phyloP scores from a whole-genome alignment of 805 yeast genomes.

The Pichia manshurica region DNA sequence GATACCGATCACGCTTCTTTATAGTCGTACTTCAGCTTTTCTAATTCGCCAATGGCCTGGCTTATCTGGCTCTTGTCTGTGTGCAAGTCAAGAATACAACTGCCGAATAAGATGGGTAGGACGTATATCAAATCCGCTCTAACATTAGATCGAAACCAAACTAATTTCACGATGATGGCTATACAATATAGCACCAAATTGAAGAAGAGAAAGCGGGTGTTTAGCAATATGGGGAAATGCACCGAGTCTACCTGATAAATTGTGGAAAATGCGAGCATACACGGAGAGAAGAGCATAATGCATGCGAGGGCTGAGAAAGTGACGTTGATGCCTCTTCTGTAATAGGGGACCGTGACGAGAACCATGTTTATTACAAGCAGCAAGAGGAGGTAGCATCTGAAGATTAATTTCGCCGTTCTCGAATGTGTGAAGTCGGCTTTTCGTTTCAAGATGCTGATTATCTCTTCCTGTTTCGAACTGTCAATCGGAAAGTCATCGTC shows the following conservation, averaged over 20 bases:
- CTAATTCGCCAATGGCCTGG: conserved; percentile 19
- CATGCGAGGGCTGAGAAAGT: conserved; percentile 24
- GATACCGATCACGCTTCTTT: conserved; percentile 26
- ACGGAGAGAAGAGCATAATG: conserved; percentile 14
- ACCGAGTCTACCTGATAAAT: not conserved
- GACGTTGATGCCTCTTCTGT: conserved; percentile 21
- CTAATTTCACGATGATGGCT: conserved; percentile 13
- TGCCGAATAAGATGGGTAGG: conserved; percentile 23
- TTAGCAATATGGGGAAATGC: not conserved
- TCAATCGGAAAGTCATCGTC: conserved; percentile 19
- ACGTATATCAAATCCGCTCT: conserved; percentile 22
- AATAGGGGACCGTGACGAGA: conserved; percentile 25
- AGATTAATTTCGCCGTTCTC: conserved; percentile 5
- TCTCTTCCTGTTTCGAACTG: conserved; percentile 22
- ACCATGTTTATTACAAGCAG: conserved; percentile 23
- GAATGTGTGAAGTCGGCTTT: conserved; percentile 12
- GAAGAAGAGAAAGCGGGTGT: conserved; percentile 1
- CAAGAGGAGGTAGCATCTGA: conserved; percentile 16
- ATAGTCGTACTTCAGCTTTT: conserved; percentile 25
- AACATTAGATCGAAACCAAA: not conserved
- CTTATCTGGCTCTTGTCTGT: conserved; percentile 19
- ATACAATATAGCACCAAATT: conserved; percentile 9
- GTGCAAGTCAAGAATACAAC: conserved; percentile 17
- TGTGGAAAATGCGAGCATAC: not conserved
- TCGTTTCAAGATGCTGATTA: conserved; percentile 14